phyloP scores from a whole-genome alignment of 2,329 filamentous ascomycete species.

The Colletotrichum karsti region DNA sequence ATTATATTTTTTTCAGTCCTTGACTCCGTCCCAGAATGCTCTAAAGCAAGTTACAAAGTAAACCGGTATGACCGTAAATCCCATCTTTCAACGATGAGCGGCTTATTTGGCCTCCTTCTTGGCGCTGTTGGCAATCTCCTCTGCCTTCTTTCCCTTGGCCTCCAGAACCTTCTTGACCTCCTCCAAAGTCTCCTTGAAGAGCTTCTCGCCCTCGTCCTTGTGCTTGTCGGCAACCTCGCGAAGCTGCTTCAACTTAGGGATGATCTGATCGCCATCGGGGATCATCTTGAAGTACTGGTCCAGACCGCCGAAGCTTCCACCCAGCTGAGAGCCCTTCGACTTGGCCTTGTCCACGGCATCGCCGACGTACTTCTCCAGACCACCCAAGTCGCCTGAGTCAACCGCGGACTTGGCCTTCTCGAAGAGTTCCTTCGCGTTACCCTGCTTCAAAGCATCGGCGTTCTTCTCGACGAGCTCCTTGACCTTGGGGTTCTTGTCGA shows the following conservation, averaged over 20 bases:
- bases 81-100: not conserved
- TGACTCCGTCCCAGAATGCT: too few species aligned
- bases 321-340: slow-evolving; percentile 49
- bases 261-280: slow-evolving; percentile 69
- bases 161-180: slow-evolving; percentile 73
- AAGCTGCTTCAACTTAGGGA: slow-evolving; percentile 72
- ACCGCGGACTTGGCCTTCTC: slow-evolving; percentile 68
- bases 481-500: slow-evolving; percentile 80
- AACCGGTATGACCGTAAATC: too few species aligned
- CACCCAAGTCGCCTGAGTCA: slow-evolving; percentile 66
- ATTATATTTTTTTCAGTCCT: too few species aligned
- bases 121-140: slow-evolving; percentile 66
- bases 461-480: slow-evolving; percentile 80
- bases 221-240: slow-evolving; percentile 73
- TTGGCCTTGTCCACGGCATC: slow-evolving; percentile 64
- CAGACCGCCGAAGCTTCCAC: slow-evolving; percentile 55
- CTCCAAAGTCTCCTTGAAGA: slow-evolving; percentile 74
- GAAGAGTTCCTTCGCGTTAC: slow-evolving; percentile 71
- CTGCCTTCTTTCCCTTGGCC: slow-evolving; percentile 63
- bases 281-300: slow-evolving; percentile 73
- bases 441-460: slow-evolving; percentile 71
- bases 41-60: too few species aligned
- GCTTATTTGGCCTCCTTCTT: slow-evolving; percentile 54
- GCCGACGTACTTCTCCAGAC: slow-evolving; percentile 69
- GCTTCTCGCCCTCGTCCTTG: slow-evolving; percentile 73